Evolutionary conservation across 1,284 basidiomycete species (phyloP), one percentile per base, ranked within the genome.

Genomic region (Pterulicium gracile): DNA sequence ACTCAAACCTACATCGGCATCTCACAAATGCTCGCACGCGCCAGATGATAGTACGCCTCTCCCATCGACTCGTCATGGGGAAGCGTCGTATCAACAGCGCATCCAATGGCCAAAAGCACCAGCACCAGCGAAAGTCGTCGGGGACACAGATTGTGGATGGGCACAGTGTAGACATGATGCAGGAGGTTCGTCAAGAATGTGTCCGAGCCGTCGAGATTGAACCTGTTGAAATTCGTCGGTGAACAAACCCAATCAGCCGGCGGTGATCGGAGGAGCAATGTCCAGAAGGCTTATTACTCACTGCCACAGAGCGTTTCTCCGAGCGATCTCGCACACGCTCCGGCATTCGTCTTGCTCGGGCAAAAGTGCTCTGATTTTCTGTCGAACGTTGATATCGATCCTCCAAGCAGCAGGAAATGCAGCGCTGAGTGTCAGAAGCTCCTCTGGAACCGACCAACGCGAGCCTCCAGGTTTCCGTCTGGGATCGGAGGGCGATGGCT

Each of bases 221-320:
- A 79, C 59, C 79, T 81, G 57, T 5, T 15, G 15, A 39, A 39
- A 15, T 17, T 7, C 36, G 7, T 39, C 15, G 27, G 27, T 32
- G 27, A 32, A 32, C n/a, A 32, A 32, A 32, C 7, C 7, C n/a
- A 32, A 32, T n/a, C n/a, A 32, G 27, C 27, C 27, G n/a, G n/a
- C 10, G n/a, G n/a, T 32, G 36, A 39, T 39, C 36, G 36, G n/a
- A n/a, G n/a, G 39, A 49, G 47, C 44, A 49, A 42, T 22, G 21
- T 43, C 19, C 53, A 48, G 45, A 47, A 35, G 35, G 22, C 41
- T 43, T 43, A 72, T 43, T 43, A 72, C 78, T 55, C 61, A 80
- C 79, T 81, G 80, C 80, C 80, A 83, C 50, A 81, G 67, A 41
- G 79, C 79, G 50, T 81, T 79, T 51, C 64, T 65, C 48, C 71